Base-by-base conservation (phyloP, 768 basidiomycete genomes). In the Termitomyces bulborhizus region DNA sequence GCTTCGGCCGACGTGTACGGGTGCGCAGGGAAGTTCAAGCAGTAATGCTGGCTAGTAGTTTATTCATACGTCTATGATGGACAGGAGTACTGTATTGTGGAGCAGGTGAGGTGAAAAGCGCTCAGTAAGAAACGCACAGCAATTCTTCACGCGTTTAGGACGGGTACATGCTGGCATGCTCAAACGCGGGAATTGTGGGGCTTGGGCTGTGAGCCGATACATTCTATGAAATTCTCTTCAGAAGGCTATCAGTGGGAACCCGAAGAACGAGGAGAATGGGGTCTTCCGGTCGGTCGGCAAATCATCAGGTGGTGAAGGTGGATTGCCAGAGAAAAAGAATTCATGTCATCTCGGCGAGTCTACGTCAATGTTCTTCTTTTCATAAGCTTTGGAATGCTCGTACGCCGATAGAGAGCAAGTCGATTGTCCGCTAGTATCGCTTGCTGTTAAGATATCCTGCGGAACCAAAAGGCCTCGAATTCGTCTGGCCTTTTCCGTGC, bases 1-100 rank as follows among this genome's bases (percentile, higher is more conserved):
- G 26, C 24, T 56, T 61, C 54, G 15, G 46, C 57, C 57, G 57
- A 56, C 34, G 60, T 61, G 48, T 26, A 56, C 55, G 60, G 54
- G 15, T 21, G 21, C 21, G 11, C 12, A 12, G 36, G 15, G 37
- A 46, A 11, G 24, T 26, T 24, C 24, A 34, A 34, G 39, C 18
- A 45, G 51, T 26, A 46, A 4, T 26, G 11, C 41, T 27, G 51
- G 13, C 13, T 42, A 27, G 49, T 24, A 45, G 45, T 44, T 31
- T 29, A 21, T 45, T 45, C 41, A 16, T 42, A 36, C 29, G 18
- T 43, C 45, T 53, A 53, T 36, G 46, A 53, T 39, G 46, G 43
- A 51, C 36, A 50, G 48, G 46, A 47, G 57, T 37, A 48, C 39
- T 15, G 37, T 29, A 46, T 34, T 13, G 34, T 29, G 34, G 26